phyloP scores from a whole-genome alignment of 345 rosid genomes.

The Aquilaria sinensis region DNA sequence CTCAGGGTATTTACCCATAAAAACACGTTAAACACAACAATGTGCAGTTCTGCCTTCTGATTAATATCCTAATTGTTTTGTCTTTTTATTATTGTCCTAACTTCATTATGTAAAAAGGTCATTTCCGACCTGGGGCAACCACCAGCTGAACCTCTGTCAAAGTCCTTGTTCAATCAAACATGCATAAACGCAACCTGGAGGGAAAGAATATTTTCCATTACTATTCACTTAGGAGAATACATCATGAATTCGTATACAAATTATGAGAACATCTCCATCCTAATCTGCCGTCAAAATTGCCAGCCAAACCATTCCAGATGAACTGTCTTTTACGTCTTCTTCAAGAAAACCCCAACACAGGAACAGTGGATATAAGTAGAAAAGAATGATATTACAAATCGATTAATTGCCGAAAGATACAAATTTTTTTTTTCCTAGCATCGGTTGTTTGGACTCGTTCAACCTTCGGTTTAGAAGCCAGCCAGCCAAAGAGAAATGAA shows the following conservation, averaged over 20 bases:
- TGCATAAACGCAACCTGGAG: no score
- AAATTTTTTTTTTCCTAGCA: slow-evolving; percentile 1
- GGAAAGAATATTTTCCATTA: neutral
- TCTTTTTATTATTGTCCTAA: no score
- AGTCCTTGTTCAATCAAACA: no score
- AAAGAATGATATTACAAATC: slow-evolving; percentile 60
- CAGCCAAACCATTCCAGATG: neutral
- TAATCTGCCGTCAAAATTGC: slow-evolving; percentile 8
- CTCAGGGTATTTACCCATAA: no score
- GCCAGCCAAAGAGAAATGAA: slow-evolving; percentile 37
- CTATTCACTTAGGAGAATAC: neutral
- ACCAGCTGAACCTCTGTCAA: no score
- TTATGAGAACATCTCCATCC: neutral
- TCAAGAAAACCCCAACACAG: neutral
- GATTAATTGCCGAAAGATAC: slow-evolving; percentile 20
- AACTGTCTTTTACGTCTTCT: neutral
- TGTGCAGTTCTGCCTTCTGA: no score
- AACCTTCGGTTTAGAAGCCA: slow-evolving; percentile 11
- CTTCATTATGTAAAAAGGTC: no score
- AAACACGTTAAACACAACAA: no score
- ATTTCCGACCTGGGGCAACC: no score
- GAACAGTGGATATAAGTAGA: slow-evolving; percentile 4
- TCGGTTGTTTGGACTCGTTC: slow-evolving; percentile 8
- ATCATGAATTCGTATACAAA: neutral
- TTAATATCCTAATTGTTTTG: no score